phyloP scores from a whole-genome alignment of 2,329 filamentous ascomycete genomes.

The Fusarium domesticum region DNA sequence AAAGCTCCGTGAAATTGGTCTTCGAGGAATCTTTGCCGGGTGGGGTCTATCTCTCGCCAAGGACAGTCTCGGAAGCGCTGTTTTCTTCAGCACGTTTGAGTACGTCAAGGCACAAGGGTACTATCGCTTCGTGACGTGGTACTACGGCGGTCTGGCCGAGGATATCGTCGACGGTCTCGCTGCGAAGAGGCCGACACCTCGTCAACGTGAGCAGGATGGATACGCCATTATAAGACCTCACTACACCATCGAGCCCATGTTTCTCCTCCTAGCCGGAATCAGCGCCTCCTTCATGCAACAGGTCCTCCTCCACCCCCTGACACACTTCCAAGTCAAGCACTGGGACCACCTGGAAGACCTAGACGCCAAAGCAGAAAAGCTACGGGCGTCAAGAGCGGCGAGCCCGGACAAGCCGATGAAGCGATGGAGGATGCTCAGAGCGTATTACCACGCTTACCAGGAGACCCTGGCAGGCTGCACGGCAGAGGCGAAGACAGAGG shows the following conservation, averaged over 20 bases:
- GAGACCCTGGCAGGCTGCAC: constrained; percentile 62
- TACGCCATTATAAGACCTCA: constrained; percentile 64
- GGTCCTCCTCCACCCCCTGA: constrained; percentile 66
- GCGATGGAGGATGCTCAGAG: constrained; percentile 54
- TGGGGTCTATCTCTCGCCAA: constrained; percentile 68
- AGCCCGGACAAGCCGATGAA: constrained; percentile 35
- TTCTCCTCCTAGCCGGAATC: constrained; percentile 66
- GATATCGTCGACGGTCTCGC: constrained; percentile 51
- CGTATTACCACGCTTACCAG: constrained; percentile 69
- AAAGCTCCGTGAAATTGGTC: constrained; percentile 65
- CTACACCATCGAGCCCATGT: constrained; percentile 71
- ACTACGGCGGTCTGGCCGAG: constrained; percentile 59
- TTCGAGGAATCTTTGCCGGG: constrained; percentile 70
- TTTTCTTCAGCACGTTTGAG: constrained; percentile 76
- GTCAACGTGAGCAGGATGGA: constrained; percentile 25
- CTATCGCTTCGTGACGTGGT: constrained; percentile 68
- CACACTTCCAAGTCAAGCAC: constrained; percentile 68
- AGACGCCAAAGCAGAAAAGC: constrained; percentile 56
- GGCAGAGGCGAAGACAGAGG: constrained; percentile 53
- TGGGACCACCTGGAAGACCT: constrained; percentile 71
- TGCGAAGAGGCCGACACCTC: constrained; percentile 40
- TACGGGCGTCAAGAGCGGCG: constrained; percentile 36
- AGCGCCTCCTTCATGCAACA: constrained; percentile 68
- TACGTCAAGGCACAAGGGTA: constrained; percentile 70
- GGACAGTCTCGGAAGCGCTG: constrained; percentile 64